A percentile compares a stretch with the other conserved stretches of the same genome.
These are phyloP conservation scores for Pichia paraexigua DNA, from an alignment of 805 yeast species.

Conservation along the genomic window DNA sequence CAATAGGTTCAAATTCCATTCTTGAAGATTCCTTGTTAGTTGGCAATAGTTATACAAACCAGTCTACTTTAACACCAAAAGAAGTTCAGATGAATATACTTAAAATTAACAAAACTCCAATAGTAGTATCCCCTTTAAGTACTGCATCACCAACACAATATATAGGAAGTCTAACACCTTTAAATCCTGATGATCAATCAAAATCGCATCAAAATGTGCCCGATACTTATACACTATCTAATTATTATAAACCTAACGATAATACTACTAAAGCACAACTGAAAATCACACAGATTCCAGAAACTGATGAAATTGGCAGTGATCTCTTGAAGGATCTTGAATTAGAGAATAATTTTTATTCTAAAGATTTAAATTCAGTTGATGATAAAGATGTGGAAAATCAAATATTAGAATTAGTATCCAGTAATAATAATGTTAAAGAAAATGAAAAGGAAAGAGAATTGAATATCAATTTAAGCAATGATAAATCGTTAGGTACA, in stretches of 20 bases:
- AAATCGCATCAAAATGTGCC: neutral
- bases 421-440: neutral
- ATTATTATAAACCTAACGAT: neutral
- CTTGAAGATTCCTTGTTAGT: neutral
- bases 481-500: neutral
- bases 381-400: neutral
- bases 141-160: neutral
- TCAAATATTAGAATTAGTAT: neutral
- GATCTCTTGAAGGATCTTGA: neutral
- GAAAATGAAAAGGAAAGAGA: neutral
- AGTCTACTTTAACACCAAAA: neutral
- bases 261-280: neutral
- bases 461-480: neutral
- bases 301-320: neutral
- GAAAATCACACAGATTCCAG: neutral
- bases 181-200: constrained; percentile 1
- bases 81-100: neutral
- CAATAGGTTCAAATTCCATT: neutral
- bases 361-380: neutral
- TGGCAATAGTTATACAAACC: neutral
- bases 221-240: constrained; percentile 4
- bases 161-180: neutral
- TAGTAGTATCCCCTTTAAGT: neutral
- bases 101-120: neutral
- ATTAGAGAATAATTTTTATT: neutral